A percentile compares a stretch with the other conserved stretches of the same genome.
These are phyloP conservation scores for Mytilinidion resinicola DNA, from an alignment of 495 filamentous ascomycete genomes.

Conservation along the genomic window DNA sequence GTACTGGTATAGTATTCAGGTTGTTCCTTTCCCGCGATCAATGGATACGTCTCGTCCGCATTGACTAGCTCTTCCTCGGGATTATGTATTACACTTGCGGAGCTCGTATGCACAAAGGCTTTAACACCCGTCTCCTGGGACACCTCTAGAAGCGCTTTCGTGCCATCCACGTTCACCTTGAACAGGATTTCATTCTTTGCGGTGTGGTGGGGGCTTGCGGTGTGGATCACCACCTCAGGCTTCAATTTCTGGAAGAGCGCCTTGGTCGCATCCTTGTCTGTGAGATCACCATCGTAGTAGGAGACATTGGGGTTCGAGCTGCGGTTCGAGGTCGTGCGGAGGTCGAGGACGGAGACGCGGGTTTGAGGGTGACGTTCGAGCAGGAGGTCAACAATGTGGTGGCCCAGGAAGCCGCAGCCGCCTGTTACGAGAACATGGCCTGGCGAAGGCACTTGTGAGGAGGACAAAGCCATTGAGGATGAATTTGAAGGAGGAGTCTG, in stretches of 20 bases:
- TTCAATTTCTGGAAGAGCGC: conserved; percentile 60
- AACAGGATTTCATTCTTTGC: conserved; percentile 52
- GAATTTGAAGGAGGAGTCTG: neutral
- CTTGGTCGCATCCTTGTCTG: conserved; percentile 57
- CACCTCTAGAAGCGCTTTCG: conserved; percentile 68
- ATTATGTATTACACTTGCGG: conserved; percentile 76
- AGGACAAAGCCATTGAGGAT: neutral
- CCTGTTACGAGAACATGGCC: conserved; percentile 47
- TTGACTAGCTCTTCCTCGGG: conserved; percentile 75
- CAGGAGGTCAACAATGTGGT: conserved; percentile 47
- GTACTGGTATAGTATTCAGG: conserved; percentile 76
- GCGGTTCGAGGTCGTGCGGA: conserved; percentile 69
- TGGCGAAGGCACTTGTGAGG: conserved; percentile 14
- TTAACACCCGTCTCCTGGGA: conserved; percentile 71
- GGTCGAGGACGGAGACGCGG: conserved; percentile 76
- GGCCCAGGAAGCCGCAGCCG: conserved; percentile 50
- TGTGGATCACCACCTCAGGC: conserved; percentile 92
- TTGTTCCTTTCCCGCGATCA: conserved; percentile 62
- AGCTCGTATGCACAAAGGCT: conserved; percentile 92
- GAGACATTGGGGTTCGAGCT: conserved; percentile 53
- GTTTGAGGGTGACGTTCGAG: conserved; percentile 43
- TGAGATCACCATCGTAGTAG: conserved; percentile 87
- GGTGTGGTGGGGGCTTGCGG: conserved; percentile 47
- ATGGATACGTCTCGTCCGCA: conserved; percentile 81
- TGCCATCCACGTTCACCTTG: conserved; percentile 92